These are phyloP conservation scores for Tetrahymena malaccensis DNA, from an alignment of 73 alveolate genomes.

Conservation along the genomic window DNA sequence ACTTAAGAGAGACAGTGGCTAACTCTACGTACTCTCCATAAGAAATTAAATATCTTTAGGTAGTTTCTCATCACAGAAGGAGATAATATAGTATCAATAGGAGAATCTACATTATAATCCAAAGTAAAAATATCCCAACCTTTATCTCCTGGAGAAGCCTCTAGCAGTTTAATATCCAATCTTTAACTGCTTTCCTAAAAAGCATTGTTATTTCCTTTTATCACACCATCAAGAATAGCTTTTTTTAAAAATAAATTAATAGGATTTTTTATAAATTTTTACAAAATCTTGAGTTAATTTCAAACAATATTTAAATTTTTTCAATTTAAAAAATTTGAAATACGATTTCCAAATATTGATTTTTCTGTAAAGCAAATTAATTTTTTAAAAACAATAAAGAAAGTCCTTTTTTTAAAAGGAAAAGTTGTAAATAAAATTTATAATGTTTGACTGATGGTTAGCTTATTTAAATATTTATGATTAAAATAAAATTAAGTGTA, in stretches of 20 bases:
- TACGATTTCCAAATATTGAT: too few species aligned
- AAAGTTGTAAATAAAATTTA: too few species aligned
- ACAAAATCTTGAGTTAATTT: too few species aligned
- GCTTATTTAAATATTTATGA: too few species aligned
- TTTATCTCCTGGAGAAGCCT: constrained; percentile 78
- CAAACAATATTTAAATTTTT: too few species aligned
- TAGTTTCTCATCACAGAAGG: constrained; percentile 73
- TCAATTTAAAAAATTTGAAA: too few species aligned
- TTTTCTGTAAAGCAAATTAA: too few species aligned
- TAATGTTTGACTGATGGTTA: background rate
- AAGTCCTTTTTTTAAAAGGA: too few species aligned
- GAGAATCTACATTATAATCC: constrained; percentile 93
- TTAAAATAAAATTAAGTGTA: too few species aligned
- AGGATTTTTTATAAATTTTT: too few species aligned
- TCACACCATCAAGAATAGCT: background rate
- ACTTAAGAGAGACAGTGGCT: constrained; percentile 66
- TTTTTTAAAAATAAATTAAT: background rate
- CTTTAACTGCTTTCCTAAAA: constrained; percentile 78
- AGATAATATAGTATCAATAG: constrained; percentile 80
- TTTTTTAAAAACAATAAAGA: too few species aligned
- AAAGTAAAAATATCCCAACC: constrained; percentile 97
- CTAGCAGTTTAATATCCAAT: constrained; percentile 79
- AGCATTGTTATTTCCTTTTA: constrained; percentile 62
- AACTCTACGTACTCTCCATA: constrained; percentile 88
- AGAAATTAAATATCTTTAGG: constrained; percentile 76